phyloP scores from a whole-genome alignment of 495 filamentous ascomycete genomes.

The Aspergillus sclerotioniger region DNA sequence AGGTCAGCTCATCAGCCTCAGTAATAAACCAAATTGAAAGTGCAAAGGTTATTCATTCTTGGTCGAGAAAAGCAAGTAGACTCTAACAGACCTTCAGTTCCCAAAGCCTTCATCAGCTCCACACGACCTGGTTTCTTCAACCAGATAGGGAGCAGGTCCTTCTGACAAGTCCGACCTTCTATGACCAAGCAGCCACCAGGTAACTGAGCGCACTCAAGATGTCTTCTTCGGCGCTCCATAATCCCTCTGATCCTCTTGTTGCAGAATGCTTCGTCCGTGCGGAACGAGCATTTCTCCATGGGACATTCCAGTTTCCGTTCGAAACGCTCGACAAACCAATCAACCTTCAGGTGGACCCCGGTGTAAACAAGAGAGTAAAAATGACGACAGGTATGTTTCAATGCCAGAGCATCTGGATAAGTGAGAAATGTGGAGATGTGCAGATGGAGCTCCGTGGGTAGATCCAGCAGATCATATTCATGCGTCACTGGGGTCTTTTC shows the following conservation, averaged over 20 bases:
- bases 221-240: slow-evolving; percentile 43
- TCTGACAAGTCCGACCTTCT: slow-evolving; percentile 35
- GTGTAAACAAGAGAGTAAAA: slow-evolving; percentile 66
- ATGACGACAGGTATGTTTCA: slow-evolving; percentile 63
- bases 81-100: slow-evolving; percentile 33
- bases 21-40: background rate
- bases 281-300: slow-evolving; percentile 48
- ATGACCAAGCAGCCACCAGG: slow-evolving; percentile 37
- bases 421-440: slow-evolving; percentile 78
- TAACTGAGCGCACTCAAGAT: slow-evolving; percentile 36
- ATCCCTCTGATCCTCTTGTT: slow-evolving; percentile 39
- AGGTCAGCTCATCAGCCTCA: slow-evolving; percentile 3
- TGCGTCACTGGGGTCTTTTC: background rate
- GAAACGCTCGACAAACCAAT: slow-evolving; percentile 63
- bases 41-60: too few relatives aligned
- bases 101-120: slow-evolving; percentile 14
- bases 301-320: slow-evolving; percentile 45
- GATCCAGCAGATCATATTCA: slow-evolving; percentile 28
- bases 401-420: slow-evolving; percentile 67
- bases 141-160: slow-evolving; percentile 34
- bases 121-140: slow-evolving; percentile 24
- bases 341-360: slow-evolving; percentile 61
- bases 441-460: slow-evolving; percentile 66
- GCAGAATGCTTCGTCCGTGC: slow-evolving; percentile 45
- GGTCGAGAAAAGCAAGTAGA: background rate